These are phyloP conservation scores for Pueraria montana DNA, from an alignment of 306 rosid genomes.

Conservation along the genomic window DNA sequence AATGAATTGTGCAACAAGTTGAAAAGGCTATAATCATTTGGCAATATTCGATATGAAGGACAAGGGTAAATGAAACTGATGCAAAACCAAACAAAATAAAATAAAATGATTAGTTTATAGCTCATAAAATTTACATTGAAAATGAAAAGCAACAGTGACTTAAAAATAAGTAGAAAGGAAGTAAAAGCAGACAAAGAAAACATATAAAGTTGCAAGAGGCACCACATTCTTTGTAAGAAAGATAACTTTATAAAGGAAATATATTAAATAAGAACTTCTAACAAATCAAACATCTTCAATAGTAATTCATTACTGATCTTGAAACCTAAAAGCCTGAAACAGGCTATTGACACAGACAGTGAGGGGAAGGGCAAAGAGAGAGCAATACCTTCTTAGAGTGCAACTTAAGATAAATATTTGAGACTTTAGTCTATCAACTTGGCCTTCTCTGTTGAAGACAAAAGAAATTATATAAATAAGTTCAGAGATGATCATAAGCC, in stretches of 20 bases:
- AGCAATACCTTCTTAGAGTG: slow-evolving; percentile 84
- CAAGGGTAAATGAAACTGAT: neutral
- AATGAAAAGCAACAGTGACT: neutral
- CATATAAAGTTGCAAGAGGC: slow-evolving; percentile 17
- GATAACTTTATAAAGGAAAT: neutral
- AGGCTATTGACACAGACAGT: neutral
- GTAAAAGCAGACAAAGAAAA: neutral
- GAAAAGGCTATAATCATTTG: neutral
- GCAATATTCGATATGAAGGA: slow-evolving; percentile 5
- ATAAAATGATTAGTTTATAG: neutral
- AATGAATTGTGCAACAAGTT: neutral
- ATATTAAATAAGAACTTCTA: neutral
- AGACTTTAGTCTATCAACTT: slow-evolving; percentile 62
- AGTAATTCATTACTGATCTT: neutral
- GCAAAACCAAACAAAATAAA: slow-evolving; percentile 11
- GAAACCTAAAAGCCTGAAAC: slow-evolving; percentile 3
- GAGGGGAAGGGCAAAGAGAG: neutral
- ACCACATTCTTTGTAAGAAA: neutral
- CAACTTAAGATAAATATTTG: slow-evolving; percentile 81
- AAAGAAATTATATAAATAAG: slow-evolving; percentile 12
- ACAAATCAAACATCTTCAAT: slow-evolving; percentile 1
- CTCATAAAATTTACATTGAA: neutral
- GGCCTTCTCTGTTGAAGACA: slow-evolving; percentile 65
- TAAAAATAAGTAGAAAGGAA: neutral
- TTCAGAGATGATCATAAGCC: slow-evolving; percentile 13